Base-by-base conservation (phyloP, 495 filamentous ascomycete species). In the Margaritispora aquatica region DNA sequence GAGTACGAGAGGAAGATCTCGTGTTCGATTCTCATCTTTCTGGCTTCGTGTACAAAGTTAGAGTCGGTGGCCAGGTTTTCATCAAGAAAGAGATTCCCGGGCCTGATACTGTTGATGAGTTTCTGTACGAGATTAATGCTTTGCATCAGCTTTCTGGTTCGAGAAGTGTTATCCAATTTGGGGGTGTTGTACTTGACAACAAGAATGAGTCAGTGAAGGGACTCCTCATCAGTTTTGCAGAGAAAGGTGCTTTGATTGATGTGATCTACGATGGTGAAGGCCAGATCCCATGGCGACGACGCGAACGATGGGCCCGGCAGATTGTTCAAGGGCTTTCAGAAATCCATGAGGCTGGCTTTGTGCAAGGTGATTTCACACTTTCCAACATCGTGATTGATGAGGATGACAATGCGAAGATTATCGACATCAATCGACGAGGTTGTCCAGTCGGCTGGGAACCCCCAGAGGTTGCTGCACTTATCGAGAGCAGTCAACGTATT, bases 11-110 rank as follows among this genome's bases (percentile, higher is more conserved):
- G 69, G 80, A 80, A 47, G 81, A 88, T 17, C 69, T 97, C 2
- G 79, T 87, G 54, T 97, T 98, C 68, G 88, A 95, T 61, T 86
- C 88, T 1, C 94, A 98, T 68, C 78, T 97, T 63, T 97, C 94
- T 10, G 94, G 94, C 0, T 98, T 97, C 69, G 94, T 98, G 29
- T 98, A 98, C 78, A 96, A 93, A 73, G 92, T 98, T 47, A 78
- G 73, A 9, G 80, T 90, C 26, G 72, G 79, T 57, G 86, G 82
- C 36, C 74, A 81, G 49, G 75, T 82, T 17, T 89, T 87, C 68
- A 96, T 98, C 73, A 98, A 98, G 72, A 98, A 98, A 67, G 94
- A 98, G 70, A 97, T 98, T 51, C 94, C 94, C 1, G 92, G 95
- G 0, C 95, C 94, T 0, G 93, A 98, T 70, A 94, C 88, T 0